Evolutionary conservation across 768 basidiomycete species (phyloP).

Genomic region (Mycena albidolilacea): DNA sequence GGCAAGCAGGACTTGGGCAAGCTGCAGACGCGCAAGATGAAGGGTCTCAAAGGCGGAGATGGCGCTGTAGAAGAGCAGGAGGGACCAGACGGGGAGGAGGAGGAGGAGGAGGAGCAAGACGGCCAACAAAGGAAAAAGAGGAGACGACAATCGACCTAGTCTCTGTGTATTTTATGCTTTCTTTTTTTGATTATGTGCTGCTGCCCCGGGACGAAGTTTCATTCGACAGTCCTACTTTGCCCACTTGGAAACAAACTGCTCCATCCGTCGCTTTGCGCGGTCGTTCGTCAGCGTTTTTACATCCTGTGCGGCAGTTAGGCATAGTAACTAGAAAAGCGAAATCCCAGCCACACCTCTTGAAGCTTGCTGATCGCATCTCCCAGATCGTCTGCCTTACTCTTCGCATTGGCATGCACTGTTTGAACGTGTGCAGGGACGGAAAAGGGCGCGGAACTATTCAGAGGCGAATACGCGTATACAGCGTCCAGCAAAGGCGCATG

Average conservation of each 20-base stretch:
- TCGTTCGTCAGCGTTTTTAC: conserved; percentile 25
- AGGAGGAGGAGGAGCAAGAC: conserved; percentile 34
- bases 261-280: conserved; percentile 23
- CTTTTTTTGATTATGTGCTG: background rate
- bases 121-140: conserved; percentile 42
- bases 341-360: conserved; percentile 41
- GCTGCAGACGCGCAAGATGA: conserved; percentile 97
- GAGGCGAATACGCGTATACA: conserved; percentile 44
- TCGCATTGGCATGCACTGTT: conserved; percentile 39
- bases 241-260: conserved; percentile 35
- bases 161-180: background rate
- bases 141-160: conserved; percentile 26
- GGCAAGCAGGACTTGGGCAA: conserved; percentile 89
- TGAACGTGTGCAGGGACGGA: conserved; percentile 34
- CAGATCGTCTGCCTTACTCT: conserved; percentile 39
- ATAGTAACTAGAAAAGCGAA: background rate
- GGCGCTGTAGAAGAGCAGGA: conserved; percentile 39
- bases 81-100: conserved; percentile 42
- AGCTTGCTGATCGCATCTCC: conserved; percentile 34
- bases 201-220: too few species aligned
- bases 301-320: conserved; percentile 19
- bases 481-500: conserved; percentile 41
- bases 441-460: conserved; percentile 49
- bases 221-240: conserved; percentile 8
- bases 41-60: conserved; percentile 77